Evolutionary conservation across 352 stramenopile genomes (phyloP).

Genomic region (Phytophthora nicotianae): DNA sequence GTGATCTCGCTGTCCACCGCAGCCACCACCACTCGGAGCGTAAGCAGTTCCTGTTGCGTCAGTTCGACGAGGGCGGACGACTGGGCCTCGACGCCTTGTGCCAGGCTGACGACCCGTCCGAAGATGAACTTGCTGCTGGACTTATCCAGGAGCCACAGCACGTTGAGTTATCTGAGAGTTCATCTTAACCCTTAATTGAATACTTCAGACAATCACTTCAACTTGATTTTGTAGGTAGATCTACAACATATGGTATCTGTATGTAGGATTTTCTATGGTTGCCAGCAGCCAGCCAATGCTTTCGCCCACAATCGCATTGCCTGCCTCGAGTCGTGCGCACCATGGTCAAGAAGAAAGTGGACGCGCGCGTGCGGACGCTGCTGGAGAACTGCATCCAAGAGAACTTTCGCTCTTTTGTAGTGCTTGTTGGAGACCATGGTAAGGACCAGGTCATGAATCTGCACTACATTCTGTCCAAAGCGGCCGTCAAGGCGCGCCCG

Average conservation of each 20-base stretch:
- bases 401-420: conserved; percentile 96
- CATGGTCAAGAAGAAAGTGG: conserved; percentile 99
- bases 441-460: conserved; percentile 99
- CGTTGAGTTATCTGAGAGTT: conserved; percentile 1
- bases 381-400: conserved; percentile 97
- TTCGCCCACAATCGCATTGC: conserved; percentile 18
- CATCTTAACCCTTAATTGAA: conserved; percentile 1
- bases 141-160: conserved; percentile 16
- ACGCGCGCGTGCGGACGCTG: conserved; percentile 97
- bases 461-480: conserved; percentile 98
- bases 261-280: conserved; percentile 12
- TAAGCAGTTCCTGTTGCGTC: conserved; percentile 50
- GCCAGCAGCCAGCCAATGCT: conserved; percentile 26
- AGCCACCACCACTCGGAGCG: conserved; percentile 47
- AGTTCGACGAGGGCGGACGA: conserved; percentile 55
- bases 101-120: conserved; percentile 40
- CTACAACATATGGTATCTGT: conserved; percentile 17
- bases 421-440: conserved; percentile 98
- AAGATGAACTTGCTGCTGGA: conserved; percentile 37
- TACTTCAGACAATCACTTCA: conserved; percentile 8
- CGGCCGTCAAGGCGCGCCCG: conserved; percentile 93
- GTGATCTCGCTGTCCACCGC: conserved; percentile 64
- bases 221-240: conserved; percentile 4
- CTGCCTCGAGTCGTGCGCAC: neutral
- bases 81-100: conserved; percentile 52